Base-by-base conservation (phyloP, 805 yeast genomes). In the Wickerhamomyces sydowiorum region DNA sequence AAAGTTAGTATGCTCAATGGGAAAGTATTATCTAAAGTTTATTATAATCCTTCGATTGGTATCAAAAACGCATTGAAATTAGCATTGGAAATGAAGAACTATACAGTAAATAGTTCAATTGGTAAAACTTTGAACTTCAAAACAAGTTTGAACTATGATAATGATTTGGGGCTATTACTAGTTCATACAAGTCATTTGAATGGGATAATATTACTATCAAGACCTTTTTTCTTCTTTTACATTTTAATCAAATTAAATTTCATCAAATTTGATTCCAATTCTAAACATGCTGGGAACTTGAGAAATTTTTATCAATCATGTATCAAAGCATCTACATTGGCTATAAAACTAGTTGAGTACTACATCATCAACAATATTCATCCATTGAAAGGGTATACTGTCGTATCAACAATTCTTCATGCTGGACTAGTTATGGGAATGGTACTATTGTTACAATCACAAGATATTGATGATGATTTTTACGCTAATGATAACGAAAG, bases 221-320 rank as follows among this genome's bases (percentile, higher is more conserved):
- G 71, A 17, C 74, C 76, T 6, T 69, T 69, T 43, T 67, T 66
- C 52, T 62, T 67, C 48, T 66, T 59, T 45, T 43, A 56, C 28
- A 53, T 62, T 15, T 42, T 53, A 20, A 47, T 47, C 21, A 56
- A 53, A 24, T 37, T 56, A 9, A 50, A 50, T 1, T 34, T 54
- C 17, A 49, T 51, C 15, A 40, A 41, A 1, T 51, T 45, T 36
- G 49, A 48, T 24, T 40, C 43, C 3, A 34, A 37, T 8, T 35
- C 47, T 2, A 44, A 50, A 38, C 46, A 52, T 35, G 35, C 43
- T 33, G 39, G 44, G 35, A 53, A 48, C 38, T 42, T 48, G 36
- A 39, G 41, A 36, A 51, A 43, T 25, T 66, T 67, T 40, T 62
- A 65, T 43, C 60, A 60, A 15, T 60, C 70, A 1, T 63, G 69